Percentiles rank a stretch among this genome's conserved stretches.
Evolutionary conservation across 129 eudicot species (phyloP).

Genomic region (Escallonia rubra): DNA sequence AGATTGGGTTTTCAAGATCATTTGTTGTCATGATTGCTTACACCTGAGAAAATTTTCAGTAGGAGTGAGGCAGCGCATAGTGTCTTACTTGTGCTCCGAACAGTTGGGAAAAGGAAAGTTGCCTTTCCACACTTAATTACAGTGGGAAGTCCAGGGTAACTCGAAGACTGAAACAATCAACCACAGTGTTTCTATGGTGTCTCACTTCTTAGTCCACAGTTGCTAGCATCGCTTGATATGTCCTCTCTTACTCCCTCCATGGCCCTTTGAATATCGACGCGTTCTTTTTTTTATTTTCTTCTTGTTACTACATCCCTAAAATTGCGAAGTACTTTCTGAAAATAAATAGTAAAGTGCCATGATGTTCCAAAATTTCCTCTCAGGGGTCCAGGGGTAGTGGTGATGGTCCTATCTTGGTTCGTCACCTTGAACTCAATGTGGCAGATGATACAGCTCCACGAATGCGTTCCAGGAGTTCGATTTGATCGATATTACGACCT

Average conservation of each 20-base stretch:
- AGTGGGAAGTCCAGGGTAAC: no score
- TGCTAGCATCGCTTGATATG: no score
- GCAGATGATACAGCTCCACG: constrained; percentile 82
- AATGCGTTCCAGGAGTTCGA: constrained; percentile 60
- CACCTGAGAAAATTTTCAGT: no score
- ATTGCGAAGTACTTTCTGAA: background rate
- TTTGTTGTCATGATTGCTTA: no score
- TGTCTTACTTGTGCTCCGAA: no score
- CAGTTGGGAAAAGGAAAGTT: no score
- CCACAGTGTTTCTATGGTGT: no score
- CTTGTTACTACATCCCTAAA: background rate
- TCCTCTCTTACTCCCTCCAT: background rate
- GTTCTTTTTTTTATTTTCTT: background rate
- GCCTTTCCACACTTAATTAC: background rate
- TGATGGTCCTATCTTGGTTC: constrained; percentile 77
- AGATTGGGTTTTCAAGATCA: no score
- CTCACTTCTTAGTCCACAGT: no score
- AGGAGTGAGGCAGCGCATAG: no score
- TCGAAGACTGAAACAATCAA: no score
- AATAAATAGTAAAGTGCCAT: background rate
- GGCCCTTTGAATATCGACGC: background rate
- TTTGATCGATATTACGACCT: constrained; percentile 74
- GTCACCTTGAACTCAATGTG: constrained; percentile 77
- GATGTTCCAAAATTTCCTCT: background rate
- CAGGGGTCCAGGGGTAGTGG: constrained; percentile 85